Percentiles rank a stretch among this genome's conserved stretches.
phyloP scores from a whole-genome alignment of 768 basidiomycete species.

The Auriculariales sp. region DNA sequence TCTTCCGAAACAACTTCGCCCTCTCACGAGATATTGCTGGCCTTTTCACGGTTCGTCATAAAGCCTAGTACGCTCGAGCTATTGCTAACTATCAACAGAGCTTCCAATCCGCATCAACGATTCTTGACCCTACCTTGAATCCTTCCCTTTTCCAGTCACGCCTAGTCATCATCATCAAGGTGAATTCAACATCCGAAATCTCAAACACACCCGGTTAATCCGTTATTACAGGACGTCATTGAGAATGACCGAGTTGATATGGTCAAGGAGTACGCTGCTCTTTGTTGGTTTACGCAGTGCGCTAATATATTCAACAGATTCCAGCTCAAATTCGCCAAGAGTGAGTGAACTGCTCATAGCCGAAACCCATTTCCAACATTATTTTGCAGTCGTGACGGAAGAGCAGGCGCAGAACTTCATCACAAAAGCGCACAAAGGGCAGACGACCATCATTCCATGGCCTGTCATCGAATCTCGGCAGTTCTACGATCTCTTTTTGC shows the following conservation, averaged over 20 bases:
- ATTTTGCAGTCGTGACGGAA: conserved; percentile 41
- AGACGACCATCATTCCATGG: conserved; percentile 47
- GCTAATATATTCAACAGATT: background rate
- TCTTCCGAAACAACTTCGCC: conserved; percentile 55
- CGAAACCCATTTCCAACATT: conserved; percentile 27
- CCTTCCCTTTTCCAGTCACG: conserved; percentile 44
- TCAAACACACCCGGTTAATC: too few relatives aligned
- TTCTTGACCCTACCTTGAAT: conserved; percentile 44
- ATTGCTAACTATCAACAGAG: conserved; percentile 1
- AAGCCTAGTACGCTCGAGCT: background rate
- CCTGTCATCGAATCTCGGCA: conserved; percentile 48
- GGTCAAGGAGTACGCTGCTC: conserved; percentile 37
- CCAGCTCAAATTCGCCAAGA: background rate
- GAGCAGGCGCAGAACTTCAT: conserved; percentile 53
- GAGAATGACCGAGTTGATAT: conserved; percentile 48
- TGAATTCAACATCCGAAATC: conserved; percentile 6
- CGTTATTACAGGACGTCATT: conserved; percentile 35
- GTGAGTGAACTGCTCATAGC: background rate
- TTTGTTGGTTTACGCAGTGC: background rate
- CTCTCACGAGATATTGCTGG: conserved; percentile 44
- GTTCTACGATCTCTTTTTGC: conserved; percentile 41
- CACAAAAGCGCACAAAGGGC: conserved; percentile 39
- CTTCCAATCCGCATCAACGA: conserved; percentile 14
- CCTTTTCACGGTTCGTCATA: conserved; percentile 43
- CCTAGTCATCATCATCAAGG: conserved; percentile 51